Base-by-base conservation (phyloP, 768 basidiomycete genomes). In the Mycena chlorophos region DNA sequence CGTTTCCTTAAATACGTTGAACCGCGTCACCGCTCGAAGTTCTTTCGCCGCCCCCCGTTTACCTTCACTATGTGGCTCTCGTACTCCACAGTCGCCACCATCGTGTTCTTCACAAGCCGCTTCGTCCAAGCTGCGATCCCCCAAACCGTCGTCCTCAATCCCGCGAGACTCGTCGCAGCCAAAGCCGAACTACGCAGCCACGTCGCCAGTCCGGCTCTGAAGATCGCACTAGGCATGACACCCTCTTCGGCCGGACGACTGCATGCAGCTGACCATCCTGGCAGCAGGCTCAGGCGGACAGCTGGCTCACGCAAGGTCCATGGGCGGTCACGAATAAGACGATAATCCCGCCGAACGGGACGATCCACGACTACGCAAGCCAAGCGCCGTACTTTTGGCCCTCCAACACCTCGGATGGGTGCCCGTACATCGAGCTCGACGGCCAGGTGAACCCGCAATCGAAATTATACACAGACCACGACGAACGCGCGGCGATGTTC, bases 371-470 rank as follows among this genome's bases (percentile, higher is more conserved):
- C 26, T 61, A 61, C 50, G 51, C 53, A 6, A 56, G 52, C 20
- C 56, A 61, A 23, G 60, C 56, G 29, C 52, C 52, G 2, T 61
- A 56, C 37, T 61, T 16, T 4, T 56, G 55, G 52, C 27, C 47
- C 10, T 56, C 55, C 28, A 51, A 57, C 52, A 54, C 73, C 25
- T 71, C 72, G 68, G 56, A 58, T 28, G 66, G 63, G 12, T 79
- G 78, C 62, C 66, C 69, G 13, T 79, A 75, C 56, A 59, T 67
- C 30, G 60, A 66, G 20, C 60, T 67, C 5, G 78, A 79, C 54
- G 78, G 78, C 19, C 55, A 65, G 20, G 54, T 56, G 28, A 58
- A 58, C 25, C 51, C 55, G 4, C 20, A 37, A 16, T 43, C 46
- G n/a, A 51, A 56, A 16, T 1, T 12, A 10, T 61, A 56, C 50